Conservation (phyloP, 257 asterid species). For the Capsicum pubescens region DNA sequence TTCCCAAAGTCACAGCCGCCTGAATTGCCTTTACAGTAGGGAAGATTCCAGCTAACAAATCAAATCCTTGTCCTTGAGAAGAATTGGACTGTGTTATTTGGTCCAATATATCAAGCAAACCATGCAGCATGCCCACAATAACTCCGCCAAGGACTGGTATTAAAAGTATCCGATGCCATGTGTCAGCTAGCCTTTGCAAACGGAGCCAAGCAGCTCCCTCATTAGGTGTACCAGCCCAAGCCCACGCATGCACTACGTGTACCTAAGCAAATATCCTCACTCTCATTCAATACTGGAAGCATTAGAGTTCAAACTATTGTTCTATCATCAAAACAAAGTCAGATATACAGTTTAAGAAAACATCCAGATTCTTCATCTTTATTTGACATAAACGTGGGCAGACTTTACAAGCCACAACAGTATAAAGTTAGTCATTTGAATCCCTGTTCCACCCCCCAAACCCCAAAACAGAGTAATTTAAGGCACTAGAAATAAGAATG, state of each 20-base stretch:
- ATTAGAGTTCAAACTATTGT: not conserved
- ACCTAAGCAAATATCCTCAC: slow-evolving; percentile 55
- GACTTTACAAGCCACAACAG: not conserved
- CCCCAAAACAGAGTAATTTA: not conserved
- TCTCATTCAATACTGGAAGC: slow-evolving; percentile 20
- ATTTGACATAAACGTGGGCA: not conserved
- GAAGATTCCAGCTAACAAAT: slow-evolving; percentile 70
- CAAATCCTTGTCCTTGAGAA: slow-evolving; percentile 82
- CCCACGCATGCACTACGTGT: slow-evolving; percentile 93
- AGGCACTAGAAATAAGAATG: not conserved
- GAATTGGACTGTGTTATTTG: slow-evolving; percentile 81
- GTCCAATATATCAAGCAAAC: slow-evolving; percentile 81
- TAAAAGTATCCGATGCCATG: slow-evolving; percentile 93
- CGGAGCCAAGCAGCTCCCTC: slow-evolving; percentile 99
- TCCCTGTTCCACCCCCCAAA: not conserved
- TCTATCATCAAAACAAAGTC: not conserved
- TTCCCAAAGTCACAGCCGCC: slow-evolving; percentile 93
- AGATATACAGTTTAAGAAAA: slow-evolving; percentile 9
- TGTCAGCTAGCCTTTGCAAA: slow-evolving; percentile 82
- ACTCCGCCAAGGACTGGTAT: slow-evolving; percentile 97
- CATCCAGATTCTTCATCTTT: not conserved
- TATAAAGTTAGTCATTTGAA: not conserved
- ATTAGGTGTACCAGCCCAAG: slow-evolving; percentile 98
- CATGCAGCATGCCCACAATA: slow-evolving; percentile 94
- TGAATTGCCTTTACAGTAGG: slow-evolving; percentile 89